phyloP scores from a whole-genome alignment of 805 yeast genomes.

The Hanseniaspora meyeri region DNA sequence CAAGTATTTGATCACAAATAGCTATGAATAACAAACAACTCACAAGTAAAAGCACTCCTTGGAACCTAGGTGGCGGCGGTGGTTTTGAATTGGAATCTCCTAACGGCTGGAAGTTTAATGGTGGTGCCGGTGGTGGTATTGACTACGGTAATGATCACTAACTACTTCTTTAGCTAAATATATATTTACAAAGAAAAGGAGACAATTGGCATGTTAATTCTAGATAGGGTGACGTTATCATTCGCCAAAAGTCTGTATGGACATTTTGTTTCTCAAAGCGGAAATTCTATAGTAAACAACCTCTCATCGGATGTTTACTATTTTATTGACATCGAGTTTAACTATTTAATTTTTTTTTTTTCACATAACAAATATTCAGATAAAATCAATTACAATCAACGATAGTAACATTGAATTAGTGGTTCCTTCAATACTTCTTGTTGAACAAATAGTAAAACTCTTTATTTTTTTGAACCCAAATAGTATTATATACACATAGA shows the following conservation, averaged over 20 bases:
- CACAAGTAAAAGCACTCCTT: neutral
- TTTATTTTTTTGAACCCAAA: too few species aligned
- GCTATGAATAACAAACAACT: too few species aligned
- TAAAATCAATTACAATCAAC: too few species aligned
- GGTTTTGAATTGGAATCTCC: slow-evolving; percentile 9
- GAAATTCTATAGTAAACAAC: neutral
- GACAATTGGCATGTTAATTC: too few species aligned
- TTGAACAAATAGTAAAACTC: too few species aligned
- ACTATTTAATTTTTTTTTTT: neutral
- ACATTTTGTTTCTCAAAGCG: neutral
- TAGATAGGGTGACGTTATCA: too few species aligned
- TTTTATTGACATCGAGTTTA: neutral
- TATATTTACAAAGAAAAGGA: too few species aligned
- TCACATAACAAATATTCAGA: neutral
- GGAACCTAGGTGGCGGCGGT: slow-evolving; percentile 13
- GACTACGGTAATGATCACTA: neutral
- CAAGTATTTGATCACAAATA: too few species aligned
- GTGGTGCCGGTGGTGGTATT: slow-evolving; percentile 11
- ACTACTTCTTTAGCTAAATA: too few species aligned
- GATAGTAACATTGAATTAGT: too few species aligned
- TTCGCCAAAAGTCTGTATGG: neutral
- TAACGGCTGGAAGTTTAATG: slow-evolving; percentile 3
- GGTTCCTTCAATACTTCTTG: too few species aligned
- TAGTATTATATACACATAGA: neutral
- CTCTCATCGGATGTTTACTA: neutral